These are phyloP conservation scores for Peniophora sp. DNA, from an alignment of 1,284 basidiomycete genomes.

Conservation along the genomic window DNA sequence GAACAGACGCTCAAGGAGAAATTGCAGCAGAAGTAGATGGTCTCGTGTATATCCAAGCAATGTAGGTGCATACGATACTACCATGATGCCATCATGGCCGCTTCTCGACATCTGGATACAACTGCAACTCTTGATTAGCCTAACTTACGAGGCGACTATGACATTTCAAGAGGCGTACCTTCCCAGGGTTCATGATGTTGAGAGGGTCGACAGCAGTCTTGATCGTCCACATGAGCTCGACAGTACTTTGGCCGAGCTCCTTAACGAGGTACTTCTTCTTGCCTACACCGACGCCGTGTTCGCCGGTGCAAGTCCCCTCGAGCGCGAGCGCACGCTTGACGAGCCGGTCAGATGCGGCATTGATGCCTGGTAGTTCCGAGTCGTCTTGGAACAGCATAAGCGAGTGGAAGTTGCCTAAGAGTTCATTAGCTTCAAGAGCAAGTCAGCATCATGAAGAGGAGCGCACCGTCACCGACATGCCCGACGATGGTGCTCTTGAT, in stretches of 20 bases:
- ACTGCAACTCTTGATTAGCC: no score
- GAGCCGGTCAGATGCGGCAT: constrained; percentile 58
- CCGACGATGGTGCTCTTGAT: constrained; percentile 72
- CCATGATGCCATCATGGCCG: no score
- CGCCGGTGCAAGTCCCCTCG: constrained; percentile 67
- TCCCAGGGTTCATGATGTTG: constrained; percentile 77
- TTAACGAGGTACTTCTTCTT: constrained; percentile 66
- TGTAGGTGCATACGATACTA: no score
- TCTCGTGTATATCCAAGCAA: no score
- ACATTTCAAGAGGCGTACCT: constrained; percentile 34
- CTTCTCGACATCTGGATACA: no score
- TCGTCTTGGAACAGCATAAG: constrained; percentile 59
- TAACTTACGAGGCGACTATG: no score
- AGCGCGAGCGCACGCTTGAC: constrained; percentile 58
- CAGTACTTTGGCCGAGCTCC: constrained; percentile 73
- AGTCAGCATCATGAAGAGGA: constrained; percentile 10
- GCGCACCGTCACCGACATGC: constrained; percentile 78
- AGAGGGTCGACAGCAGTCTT: constrained; percentile 71
- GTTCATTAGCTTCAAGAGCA: constrained; percentile 4
- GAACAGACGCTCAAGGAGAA: no score
- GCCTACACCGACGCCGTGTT: constrained; percentile 71
- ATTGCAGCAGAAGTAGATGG: no score
- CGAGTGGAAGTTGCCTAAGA: constrained; percentile 56
- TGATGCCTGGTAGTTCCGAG: constrained; percentile 47
- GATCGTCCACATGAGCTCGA: constrained; percentile 73